Base-by-base conservation (phyloP, 1,139 yeast species). In the Candida anutae region DNA sequence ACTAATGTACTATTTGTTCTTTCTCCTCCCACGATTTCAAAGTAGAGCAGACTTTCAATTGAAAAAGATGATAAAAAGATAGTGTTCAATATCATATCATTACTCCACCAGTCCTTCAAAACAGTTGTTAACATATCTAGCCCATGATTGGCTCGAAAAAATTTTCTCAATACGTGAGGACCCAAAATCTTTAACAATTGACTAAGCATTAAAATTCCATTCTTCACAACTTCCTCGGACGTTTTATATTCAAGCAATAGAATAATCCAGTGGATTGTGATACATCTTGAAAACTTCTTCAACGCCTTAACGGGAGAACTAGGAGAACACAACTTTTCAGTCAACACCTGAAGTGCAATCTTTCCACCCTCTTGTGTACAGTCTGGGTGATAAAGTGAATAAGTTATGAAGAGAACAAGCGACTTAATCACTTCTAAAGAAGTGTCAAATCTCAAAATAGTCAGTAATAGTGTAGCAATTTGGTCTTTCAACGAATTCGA, bases 181-280 rank as follows among this genome's bases (percentile, higher is more conserved):
- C 78, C 77, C 8, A 69, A 52, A 2, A 64, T 50, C 17, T 58
- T 51, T 13, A 81, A 52, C 5, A 76, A 49, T 28, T 63, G 64
- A 5, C 76, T 53, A 13, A 81, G 47, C 8, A 81, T 48, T 13
- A 67, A 57, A 6, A 80, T 43, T 0, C 75, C 69, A 33, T 65
- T 50, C 20, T 58, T 53, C 1, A 72, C 67, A 5, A 72, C 68
- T 9, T 54, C 51, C 5, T 60, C 55, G 2, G 55, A 37, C 1
- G 55, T 44, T 27, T 59, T 57, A 25, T 41, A 49, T 24, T 67
- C 65, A 21, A 82, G 43, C 3, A 79, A 48, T 18, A 79, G 50
- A n/a, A 81, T 48, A 2, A 77, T 55, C 80, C 87, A 77, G 45
- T 78, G 80, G 4, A 76, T 63, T 1, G 83, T 71, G 5, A 80